A percentile compares a stretch with the other conserved stretches of the same genome.
phyloP scores from a whole-genome alignment of 139 green algal genomes.

The Haematococcus lacustris region DNA sequence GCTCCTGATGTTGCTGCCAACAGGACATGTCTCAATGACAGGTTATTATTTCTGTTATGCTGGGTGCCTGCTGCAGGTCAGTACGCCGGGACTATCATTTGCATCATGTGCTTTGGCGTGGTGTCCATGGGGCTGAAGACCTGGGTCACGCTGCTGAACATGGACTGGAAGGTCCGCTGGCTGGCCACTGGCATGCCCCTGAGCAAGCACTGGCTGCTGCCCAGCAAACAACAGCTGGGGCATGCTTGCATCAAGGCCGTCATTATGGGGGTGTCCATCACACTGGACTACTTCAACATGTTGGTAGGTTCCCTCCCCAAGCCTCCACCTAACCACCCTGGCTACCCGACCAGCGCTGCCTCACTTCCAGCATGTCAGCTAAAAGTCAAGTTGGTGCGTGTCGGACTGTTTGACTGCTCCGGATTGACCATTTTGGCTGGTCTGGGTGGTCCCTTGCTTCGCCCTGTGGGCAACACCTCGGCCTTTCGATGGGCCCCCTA shows the following conservation, averaged over 20 bases:
- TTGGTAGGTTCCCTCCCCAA: constrained; percentile 10
- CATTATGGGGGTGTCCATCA: constrained; percentile 6
- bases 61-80: constrained; percentile 16
- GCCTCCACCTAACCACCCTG: background rate
- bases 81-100: constrained; percentile 10
- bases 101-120: constrained; percentile 15
- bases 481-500: background rate
- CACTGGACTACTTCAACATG: constrained; percentile 48
- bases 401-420: too few species aligned
- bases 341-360: too few species aligned
- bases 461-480: background rate
- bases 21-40: too few species aligned
- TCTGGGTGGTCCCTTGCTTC: too few species aligned
- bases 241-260: background rate
- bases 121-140: constrained; percentile 14
- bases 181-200: constrained; percentile 1
- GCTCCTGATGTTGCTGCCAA: too few species aligned
- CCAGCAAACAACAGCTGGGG: background rate
- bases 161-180: too few species aligned
- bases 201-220: background rate
- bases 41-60: too few species aligned
- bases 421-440: too few species aligned
- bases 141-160: background rate
- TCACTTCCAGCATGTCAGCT: background rate
- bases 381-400: background rate